phyloP scores from a whole-genome alignment of 257 asterid genomes.

The Petunia secreta region DNA sequence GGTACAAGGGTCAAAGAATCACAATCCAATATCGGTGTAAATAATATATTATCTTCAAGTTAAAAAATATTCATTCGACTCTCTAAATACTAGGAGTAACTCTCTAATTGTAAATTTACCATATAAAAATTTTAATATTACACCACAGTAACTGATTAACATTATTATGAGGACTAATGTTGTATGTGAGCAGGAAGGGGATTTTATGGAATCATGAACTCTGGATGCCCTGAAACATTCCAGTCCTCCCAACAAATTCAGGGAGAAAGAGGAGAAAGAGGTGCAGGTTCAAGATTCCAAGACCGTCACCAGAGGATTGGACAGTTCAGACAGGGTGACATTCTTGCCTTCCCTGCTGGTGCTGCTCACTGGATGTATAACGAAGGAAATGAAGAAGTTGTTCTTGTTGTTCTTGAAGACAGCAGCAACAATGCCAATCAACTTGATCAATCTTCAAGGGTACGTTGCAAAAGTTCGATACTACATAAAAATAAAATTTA shows the following conservation, averaged over 20 bases:
- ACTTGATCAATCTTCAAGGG: slow-evolving; percentile 30
- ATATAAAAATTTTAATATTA: no score
- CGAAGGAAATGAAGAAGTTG: slow-evolving; percentile 26
- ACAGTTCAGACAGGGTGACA: slow-evolving; percentile 31
- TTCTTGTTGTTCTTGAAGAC: slow-evolving; percentile 21
- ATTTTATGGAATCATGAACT: slow-evolving; percentile 51
- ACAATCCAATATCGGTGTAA: no score
- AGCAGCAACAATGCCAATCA: slow-evolving; percentile 37
- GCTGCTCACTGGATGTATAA: slow-evolving; percentile 32
- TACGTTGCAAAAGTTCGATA: no score
- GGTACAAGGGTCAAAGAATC: no score
- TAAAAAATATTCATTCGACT: no score
- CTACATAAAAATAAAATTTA: no score
- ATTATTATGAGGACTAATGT: background rate
- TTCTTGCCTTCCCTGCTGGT: slow-evolving; percentile 31
- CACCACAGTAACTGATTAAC: background rate
- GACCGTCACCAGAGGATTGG: slow-evolving; percentile 41
- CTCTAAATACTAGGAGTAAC: no score
- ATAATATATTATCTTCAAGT: no score
- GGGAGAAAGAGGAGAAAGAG: background rate
- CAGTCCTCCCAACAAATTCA: slow-evolving; percentile 28
- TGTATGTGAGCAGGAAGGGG: slow-evolving; percentile 44
- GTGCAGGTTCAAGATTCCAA: background rate
- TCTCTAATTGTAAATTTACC: no score
- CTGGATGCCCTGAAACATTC: slow-evolving; percentile 65